phyloP scores from a whole-genome alignment of 768 basidiomycete genomes.

The Zangia roseola region DNA sequence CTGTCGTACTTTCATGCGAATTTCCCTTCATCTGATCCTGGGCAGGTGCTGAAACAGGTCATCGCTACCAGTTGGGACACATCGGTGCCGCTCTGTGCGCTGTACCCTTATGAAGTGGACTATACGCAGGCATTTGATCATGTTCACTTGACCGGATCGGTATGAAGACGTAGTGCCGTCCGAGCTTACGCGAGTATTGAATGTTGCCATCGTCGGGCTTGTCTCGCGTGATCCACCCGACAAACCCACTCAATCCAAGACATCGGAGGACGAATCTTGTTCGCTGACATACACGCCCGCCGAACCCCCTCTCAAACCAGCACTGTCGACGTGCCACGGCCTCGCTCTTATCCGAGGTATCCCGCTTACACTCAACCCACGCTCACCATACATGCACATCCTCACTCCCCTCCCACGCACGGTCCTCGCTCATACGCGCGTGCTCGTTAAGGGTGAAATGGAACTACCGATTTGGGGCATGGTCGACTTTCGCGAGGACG shows the following conservation, averaged over 20 bases:
- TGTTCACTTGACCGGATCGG: conserved; percentile 64
- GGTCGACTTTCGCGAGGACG: conserved; percentile 62
- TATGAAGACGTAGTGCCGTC: conserved; percentile 72
- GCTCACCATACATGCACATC: conserved; percentile 53
- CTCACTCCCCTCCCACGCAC: conserved; percentile 69
- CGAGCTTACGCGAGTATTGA: conserved; percentile 72
- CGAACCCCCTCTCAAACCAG: conserved; percentile 52
- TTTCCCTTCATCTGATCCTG: conserved; percentile 26
- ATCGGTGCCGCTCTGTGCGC: conserved; percentile 61
- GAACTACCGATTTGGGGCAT: conserved; percentile 87
- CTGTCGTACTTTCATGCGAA: conserved; percentile 76
- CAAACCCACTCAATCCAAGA: neutral
- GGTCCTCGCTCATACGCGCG: conserved; percentile 35
- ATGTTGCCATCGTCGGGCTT: conserved; percentile 79
- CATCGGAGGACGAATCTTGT: neutral
- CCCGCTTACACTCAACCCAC: conserved; percentile 27
- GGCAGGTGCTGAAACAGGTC: conserved; percentile 29
- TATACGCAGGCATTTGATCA: conserved; percentile 54
- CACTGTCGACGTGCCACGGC: conserved; percentile 65
- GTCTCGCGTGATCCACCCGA: conserved; percentile 34
- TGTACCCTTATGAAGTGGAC: conserved; percentile 71
- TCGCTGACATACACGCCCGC: conserved; percentile 60
- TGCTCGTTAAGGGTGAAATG: conserved; percentile 80
- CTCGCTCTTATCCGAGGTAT: conserved; percentile 70
- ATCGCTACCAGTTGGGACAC: conserved; percentile 63